A percentile compares a stretch with the other conserved stretches of the same genome.
phyloP scores from a whole-genome alignment of 2,329 filamentous ascomycete genomes.

The Fusarium pseudocircinatum region DNA sequence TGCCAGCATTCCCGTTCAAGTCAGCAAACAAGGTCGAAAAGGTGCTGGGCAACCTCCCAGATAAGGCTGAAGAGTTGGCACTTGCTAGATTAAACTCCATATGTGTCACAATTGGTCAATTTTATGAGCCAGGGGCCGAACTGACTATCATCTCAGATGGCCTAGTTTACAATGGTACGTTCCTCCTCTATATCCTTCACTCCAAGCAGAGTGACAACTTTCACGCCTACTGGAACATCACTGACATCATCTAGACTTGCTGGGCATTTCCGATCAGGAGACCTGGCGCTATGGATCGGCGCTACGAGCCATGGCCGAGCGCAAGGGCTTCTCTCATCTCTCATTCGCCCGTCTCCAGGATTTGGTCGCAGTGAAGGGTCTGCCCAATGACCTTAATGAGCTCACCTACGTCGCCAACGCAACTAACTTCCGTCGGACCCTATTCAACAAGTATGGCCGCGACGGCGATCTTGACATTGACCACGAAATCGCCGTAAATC shows the following conservation, averaged over 20 bases:
- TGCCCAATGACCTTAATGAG: constrained; percentile 53
- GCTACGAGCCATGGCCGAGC: constrained; percentile 50
- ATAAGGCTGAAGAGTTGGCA: constrained; percentile 47
- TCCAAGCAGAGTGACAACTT: background rate
- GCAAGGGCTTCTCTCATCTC: constrained; percentile 53
- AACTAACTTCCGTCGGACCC: constrained; percentile 43
- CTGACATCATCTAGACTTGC: constrained; percentile 37
- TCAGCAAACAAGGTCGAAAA: constrained; percentile 48
- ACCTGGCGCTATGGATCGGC: constrained; percentile 61
- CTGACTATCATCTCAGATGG: constrained; percentile 62
- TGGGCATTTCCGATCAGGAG: constrained; percentile 57
- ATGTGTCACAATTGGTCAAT: constrained; percentile 38
- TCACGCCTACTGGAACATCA: too few relatives aligned
- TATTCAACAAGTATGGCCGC: constrained; percentile 40
- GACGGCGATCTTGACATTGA: constrained; percentile 41
- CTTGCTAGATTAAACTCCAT: constrained; percentile 42
- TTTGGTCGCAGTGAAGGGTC: constrained; percentile 45
- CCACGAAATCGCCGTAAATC: constrained; percentile 42
- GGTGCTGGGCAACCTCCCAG: constrained; percentile 43
- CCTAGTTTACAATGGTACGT: constrained; percentile 60
- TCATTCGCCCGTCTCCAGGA: constrained; percentile 58
- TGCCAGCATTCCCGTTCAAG: constrained; percentile 48
- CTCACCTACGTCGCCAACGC: constrained; percentile 50
- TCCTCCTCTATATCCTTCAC: background rate
- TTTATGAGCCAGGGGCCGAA: constrained; percentile 43